Percentiles rank a stretch among this genome's conserved stretches.
phyloP scores from a whole-genome alignment of 805 yeast genomes.

The Cyberlindnera mississippiensis region DNA sequence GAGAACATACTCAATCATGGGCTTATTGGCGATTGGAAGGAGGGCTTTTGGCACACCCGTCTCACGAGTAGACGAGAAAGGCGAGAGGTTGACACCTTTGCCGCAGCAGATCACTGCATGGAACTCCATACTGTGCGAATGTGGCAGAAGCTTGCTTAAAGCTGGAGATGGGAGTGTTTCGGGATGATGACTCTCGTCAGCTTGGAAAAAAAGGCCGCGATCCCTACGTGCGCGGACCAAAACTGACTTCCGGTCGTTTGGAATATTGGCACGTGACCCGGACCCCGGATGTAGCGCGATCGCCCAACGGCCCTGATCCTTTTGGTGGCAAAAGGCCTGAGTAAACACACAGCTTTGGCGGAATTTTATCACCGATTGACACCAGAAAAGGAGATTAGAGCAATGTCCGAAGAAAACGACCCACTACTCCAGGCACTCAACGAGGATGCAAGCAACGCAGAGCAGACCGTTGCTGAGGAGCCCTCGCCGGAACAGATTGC shows the following conservation, averaged over 20 bases:
- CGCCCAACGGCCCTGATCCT: too few relatives aligned
- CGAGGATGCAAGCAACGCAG: conserved; percentile 18
- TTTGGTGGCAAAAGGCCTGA: too few relatives aligned
- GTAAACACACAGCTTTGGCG: too few relatives aligned
- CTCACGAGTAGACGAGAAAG: conserved; percentile 59
- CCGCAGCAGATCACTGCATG: conserved; percentile 93
- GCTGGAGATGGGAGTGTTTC: too few relatives aligned
- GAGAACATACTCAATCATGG: conserved; percentile 81
- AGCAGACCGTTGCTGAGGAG: conserved; percentile 18
- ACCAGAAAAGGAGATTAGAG: too few relatives aligned
- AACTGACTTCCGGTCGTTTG: too few relatives aligned
- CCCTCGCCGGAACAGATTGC: conserved; percentile 54
- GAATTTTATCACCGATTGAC: too few relatives aligned
- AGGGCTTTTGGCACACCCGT: conserved; percentile 79
- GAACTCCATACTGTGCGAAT: conserved; percentile 85
- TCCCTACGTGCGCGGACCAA: too few relatives aligned
- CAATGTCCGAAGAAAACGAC: conserved; percentile 67
- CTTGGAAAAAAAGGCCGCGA: neutral
- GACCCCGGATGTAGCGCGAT: too few relatives aligned
- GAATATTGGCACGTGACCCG: too few relatives aligned
- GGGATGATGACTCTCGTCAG: neutral
- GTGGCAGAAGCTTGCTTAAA: too few relatives aligned
- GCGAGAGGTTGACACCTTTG: conserved; percentile 66
- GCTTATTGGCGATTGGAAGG: conserved; percentile 84
- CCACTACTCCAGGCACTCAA: conserved; percentile 69